Evolutionary conservation across 2,329 filamentous ascomycete species (phyloP), one percentile per base, ranked within the genome.

Genomic region (Penicillium sclerotigenum): DNA sequence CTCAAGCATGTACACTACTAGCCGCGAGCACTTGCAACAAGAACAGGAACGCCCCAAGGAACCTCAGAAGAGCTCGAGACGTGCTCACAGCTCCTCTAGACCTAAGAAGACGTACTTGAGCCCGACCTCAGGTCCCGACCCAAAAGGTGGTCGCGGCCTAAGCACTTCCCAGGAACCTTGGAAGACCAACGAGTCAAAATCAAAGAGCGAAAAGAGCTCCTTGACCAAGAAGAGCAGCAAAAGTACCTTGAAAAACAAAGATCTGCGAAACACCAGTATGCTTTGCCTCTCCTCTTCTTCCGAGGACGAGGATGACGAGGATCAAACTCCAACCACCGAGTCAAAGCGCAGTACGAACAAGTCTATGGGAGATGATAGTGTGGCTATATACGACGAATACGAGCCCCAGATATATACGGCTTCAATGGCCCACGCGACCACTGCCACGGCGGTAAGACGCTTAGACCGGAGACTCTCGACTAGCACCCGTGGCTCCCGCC

Each of bases 251-350:
- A 70, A 68, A 40, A 70, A 70, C 31, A 67, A 66, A 13, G 75
- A 80, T 57, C 67, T 80, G 24, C 73, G 74, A 41, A 71, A 73
- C 14, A 74, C 74, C 8, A 80, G 78, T 58, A 70, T 80, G 11
- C 73, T 80, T 10, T 77, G 73, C 48, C 72, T 80, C 31, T 80
- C 78, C 41, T 80, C 78, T 4, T 80, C 77, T n/a, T 80, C 78
- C 0, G 78, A 79, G 53, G 75, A 77, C 46, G 77, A 77, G 55
- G 70, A 72, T 22, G 47, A 40, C 7, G 75, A 75, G 2, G 71
- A 54, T 11, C 45, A 72, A 22, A 59, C 58, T 7, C 60, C 62
- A 4, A 52, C 48, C 6, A 65, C 60, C 16, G 55, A 59, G 36
- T 55, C 47, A 6, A 51, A 52, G 47, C 47, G 22, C 9, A 58